Conservation (phyloP, 2,329 filamentous ascomycete genomes). For the Cladophialophora psammophila region DNA sequence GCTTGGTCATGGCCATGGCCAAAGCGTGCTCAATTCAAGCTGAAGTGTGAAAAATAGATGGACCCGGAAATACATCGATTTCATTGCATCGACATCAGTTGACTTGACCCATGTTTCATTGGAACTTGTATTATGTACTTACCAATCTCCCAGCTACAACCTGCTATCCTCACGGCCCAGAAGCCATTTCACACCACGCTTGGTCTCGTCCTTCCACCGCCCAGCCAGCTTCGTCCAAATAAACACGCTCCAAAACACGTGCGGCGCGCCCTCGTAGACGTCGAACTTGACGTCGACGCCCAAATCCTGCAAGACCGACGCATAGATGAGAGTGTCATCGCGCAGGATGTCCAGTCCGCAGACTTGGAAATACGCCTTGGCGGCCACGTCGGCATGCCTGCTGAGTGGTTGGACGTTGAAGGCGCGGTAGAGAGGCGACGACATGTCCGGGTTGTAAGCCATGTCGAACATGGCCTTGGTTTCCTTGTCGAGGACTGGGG, state of each 20-base stretch:
- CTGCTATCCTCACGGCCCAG: conserved; percentile 11
- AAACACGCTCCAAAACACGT: conserved; percentile 44
- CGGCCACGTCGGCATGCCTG: conserved; percentile 47
- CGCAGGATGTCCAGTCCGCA: conserved; percentile 60
- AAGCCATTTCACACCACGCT: conserved; percentile 25
- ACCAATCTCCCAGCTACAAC: no score
- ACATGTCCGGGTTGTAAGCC: conserved; percentile 11
- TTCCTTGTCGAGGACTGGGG: conserved; percentile 44
- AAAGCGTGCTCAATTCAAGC: no score
- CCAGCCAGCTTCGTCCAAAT: conserved; percentile 19
- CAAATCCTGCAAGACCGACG: conserved; percentile 53
- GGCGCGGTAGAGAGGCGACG: conserved; percentile 18
- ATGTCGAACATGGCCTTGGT: conserved; percentile 35
- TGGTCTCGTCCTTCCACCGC: conserved; percentile 36
- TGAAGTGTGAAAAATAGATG: no score
- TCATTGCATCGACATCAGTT: neutral
- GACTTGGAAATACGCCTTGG: conserved; percentile 59
- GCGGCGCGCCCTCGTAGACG: conserved; percentile 52
- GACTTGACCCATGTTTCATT: no score
- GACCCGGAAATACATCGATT: no score
- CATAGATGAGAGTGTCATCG: conserved; percentile 62
- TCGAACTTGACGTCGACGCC: conserved; percentile 55
- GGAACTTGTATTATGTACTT: no score
- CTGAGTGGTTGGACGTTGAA: conserved; percentile 33
- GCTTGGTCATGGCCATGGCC: no score